These are phyloP conservation scores for Podosphaera xanthii DNA, from an alignment of 2,329 filamentous ascomycete species.

Conservation along the genomic window DNA sequence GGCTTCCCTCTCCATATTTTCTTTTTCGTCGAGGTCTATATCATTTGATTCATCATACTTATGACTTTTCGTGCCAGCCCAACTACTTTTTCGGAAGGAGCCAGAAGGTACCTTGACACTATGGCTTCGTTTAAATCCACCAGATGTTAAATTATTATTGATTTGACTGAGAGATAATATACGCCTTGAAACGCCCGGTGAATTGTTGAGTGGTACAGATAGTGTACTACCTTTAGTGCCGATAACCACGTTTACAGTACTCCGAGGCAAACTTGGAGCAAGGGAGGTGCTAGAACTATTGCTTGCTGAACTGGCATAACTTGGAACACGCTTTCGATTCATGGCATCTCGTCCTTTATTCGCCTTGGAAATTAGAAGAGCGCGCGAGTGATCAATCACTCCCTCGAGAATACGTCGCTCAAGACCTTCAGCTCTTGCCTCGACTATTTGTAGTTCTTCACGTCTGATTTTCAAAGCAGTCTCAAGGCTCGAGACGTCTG, in stretches of 20 bases:
- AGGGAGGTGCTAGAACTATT: constrained; percentile 14
- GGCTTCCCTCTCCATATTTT: constrained; percentile 29
- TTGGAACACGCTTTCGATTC: constrained; percentile 28
- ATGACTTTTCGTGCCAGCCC: constrained; percentile 27
- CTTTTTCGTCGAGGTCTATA: constrained; percentile 39
- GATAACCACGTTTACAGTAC: constrained; percentile 30
- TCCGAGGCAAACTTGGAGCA: constrained; percentile 17
- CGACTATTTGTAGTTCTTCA: constrained; percentile 82
- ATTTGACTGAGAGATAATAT: constrained; percentile 87
- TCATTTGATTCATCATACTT: constrained; percentile 31
- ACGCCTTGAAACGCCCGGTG: constrained; percentile 39
- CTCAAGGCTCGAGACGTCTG: constrained; percentile 76
- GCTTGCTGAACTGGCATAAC: constrained; percentile 20
- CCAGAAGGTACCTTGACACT: constrained; percentile 40
- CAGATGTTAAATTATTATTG: constrained; percentile 40
- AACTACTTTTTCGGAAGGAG: constrained; percentile 42
- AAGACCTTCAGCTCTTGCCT: constrained; percentile 63
- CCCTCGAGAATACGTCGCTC: constrained; percentile 87
- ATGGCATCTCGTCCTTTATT: constrained; percentile 22
- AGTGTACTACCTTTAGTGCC: constrained; percentile 18
- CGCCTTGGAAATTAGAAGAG: constrained; percentile 56
- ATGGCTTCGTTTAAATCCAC: constrained; percentile 52
- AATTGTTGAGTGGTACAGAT: constrained; percentile 18
- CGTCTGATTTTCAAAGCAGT: constrained; percentile 73
- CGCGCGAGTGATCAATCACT: constrained; percentile 85